phyloP scores from a whole-genome alignment of 371 early-diverging fungal genomes.

The Mucor velutinosus region DNA sequence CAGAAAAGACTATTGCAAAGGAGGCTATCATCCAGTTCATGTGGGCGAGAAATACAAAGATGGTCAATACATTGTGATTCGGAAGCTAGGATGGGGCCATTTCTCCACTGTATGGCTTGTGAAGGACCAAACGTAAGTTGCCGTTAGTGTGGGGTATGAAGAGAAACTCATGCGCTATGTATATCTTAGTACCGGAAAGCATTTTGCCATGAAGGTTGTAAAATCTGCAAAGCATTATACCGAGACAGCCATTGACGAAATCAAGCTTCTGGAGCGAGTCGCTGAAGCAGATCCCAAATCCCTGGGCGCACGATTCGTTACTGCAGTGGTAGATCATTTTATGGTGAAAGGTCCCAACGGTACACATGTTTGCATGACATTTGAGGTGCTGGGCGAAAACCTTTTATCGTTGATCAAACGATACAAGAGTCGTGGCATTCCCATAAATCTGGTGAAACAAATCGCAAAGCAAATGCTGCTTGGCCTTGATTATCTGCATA shows the following conservation, averaged over 20 bases:
- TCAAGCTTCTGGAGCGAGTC: conserved; percentile 83
- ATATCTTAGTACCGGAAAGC: conserved; percentile 60
- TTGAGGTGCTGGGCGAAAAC: conserved; percentile 97
- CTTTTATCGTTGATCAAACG: conserved; percentile 81
- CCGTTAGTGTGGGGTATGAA: not conserved
- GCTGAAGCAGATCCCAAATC: conserved; percentile 66
- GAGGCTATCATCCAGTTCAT: conserved; percentile 94
- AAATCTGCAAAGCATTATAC: conserved; percentile 95
- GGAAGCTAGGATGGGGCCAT: conserved; percentile 99
- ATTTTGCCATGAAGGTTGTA: conserved; percentile 95
- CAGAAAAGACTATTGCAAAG: conserved; percentile 86
- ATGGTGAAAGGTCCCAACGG: conserved; percentile 90
- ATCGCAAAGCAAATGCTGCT: conserved; percentile 87
- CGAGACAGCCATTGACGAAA: conserved; percentile 95
- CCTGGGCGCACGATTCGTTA: conserved; percentile 71
- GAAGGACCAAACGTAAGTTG: conserved; percentile 68
- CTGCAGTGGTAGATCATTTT: conserved; percentile 89
- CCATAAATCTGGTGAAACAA: conserved; percentile 82
- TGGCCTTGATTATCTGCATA: conserved; percentile 93
- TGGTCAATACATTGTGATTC: conserved; percentile 79
- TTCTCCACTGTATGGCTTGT: conserved; percentile 99
- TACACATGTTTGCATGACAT: conserved; percentile 94
- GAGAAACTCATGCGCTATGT: not conserved
- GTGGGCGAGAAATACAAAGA: conserved; percentile 85
- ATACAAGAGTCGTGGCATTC: conserved; percentile 84